phyloP scores from a whole-genome alignment of 2,329 filamentous ascomycete species.

The Curvularia spicifera region DNA sequence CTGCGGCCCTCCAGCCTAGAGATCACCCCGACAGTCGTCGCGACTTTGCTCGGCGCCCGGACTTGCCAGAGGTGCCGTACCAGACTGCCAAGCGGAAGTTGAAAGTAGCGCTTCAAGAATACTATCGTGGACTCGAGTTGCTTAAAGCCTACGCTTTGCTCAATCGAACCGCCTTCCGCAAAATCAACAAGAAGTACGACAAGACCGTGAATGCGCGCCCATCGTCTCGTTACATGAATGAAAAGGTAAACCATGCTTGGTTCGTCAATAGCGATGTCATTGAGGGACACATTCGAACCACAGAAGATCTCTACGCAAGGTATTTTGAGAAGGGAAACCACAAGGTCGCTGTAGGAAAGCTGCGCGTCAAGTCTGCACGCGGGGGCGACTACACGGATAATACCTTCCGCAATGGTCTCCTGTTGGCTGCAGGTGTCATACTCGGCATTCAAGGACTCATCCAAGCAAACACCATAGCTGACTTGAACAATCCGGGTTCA shows the following conservation, averaged over 20 bases:
- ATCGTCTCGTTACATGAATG: constrained; percentile 80
- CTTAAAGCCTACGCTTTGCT: constrained; percentile 89
- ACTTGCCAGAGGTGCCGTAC: constrained; percentile 71
- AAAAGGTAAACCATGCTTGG: constrained; percentile 87
- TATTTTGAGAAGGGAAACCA: constrained; percentile 95
- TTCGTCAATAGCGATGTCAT: constrained; percentile 90
- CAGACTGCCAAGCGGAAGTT: constrained; percentile 88
- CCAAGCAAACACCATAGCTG: constrained; percentile 44
- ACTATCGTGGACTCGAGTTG: constrained; percentile 88
- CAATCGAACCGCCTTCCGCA: constrained; percentile 92
- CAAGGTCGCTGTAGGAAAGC: constrained; percentile 87
- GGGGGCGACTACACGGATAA: constrained; percentile 64
- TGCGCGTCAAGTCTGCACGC: constrained; percentile 73
- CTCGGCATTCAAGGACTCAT: constrained; percentile 55
- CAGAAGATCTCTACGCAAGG: constrained; percentile 90
- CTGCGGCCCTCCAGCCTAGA: constrained; percentile 50
- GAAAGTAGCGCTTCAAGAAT: constrained; percentile 89
- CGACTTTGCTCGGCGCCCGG: constrained; percentile 53
- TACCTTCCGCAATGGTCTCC: constrained; percentile 64
- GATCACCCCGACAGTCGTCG: constrained; percentile 43
- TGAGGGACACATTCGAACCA: constrained; percentile 77
- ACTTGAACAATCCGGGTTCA: constrained; percentile 22
- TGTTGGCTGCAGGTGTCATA: constrained; percentile 52
- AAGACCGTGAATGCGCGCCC: constrained; percentile 83
- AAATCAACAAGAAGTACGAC: constrained; percentile 99